A percentile compares a stretch with the other conserved stretches of the same genome.
Conservation (phyloP, 1,284 basidiomycete species). For the Pseudozyma tsukubaensis region DNA sequence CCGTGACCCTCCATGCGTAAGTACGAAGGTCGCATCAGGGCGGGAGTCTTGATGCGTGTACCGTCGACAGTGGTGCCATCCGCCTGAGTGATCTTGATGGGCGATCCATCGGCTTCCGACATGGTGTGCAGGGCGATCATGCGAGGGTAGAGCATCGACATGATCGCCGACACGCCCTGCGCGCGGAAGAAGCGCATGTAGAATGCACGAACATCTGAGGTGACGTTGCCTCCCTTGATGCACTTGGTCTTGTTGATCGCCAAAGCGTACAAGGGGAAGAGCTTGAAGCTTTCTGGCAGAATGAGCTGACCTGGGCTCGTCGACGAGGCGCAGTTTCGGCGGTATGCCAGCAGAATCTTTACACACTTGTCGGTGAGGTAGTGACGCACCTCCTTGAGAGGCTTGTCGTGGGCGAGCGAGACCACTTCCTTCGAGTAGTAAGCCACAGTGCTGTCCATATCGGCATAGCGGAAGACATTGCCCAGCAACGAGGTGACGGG, state of each 20-base stretch:
- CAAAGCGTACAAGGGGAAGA: slow-evolving; percentile 85
- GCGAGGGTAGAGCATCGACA: slow-evolving; percentile 88
- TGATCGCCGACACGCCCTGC: slow-evolving; percentile 77
- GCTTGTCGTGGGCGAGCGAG: slow-evolving; percentile 81
- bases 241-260: slow-evolving; percentile 90
- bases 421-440: slow-evolving; percentile 78
- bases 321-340: slow-evolving; percentile 87
- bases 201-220: slow-evolving; percentile 91
- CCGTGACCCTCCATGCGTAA: slow-evolving; percentile 90
- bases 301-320: slow-evolving; percentile 87
- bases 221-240: slow-evolving; percentile 86
- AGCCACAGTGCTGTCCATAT: slow-evolving; percentile 85
- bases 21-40: slow-evolving; percentile 85
- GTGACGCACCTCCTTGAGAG: slow-evolving; percentile 82
- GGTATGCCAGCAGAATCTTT: slow-evolving; percentile 85
- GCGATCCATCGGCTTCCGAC: slow-evolving; percentile 78
- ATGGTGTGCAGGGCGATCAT: slow-evolving; percentile 90
- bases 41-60: slow-evolving; percentile 76
- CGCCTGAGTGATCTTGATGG: slow-evolving; percentile 71
- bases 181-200: slow-evolving; percentile 82
- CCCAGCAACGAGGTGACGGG: slow-evolving; percentile 85
- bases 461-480: slow-evolving; percentile 91
- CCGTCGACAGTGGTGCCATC: slow-evolving; percentile 71
- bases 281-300: slow-evolving; percentile 91
- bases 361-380: slow-evolving; percentile 87